Base-by-base conservation (phyloP, 495 filamentous ascomycete genomes). In the Penicillium goetzii region DNA sequence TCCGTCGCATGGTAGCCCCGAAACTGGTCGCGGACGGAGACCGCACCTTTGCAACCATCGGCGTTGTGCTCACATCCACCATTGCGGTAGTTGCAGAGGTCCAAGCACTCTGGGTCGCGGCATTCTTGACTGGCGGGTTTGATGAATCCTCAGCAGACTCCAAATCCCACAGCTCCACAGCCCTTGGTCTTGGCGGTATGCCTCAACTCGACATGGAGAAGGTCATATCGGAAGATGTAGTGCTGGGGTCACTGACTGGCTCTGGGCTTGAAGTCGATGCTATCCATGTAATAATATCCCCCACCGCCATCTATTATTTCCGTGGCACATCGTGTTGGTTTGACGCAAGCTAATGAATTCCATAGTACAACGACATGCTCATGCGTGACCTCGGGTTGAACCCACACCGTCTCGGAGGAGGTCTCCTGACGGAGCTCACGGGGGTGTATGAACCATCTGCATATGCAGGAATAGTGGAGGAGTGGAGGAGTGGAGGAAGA, bases 51-150 rank as follows among this genome's bases (percentile, higher is more conserved):
- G 88, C 84, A 7, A 86, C 88, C 58, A 70, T 83, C 2, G 89
- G 89, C 3, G 74, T 81, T 8, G 62, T 89, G 5, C 74, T 83
- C 36, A 83, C 81, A 56, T 84, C 89, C 34, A 78, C 81, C 11
- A 84, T 85, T 38, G 72, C 82, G 7, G 73, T 85, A 3, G 78
- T 85, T 4, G 84, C 88, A 0, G 86, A 92, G 61, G 72, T 84
- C 3, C 88, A 91, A 62, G 86, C 85, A 5, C 76, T 92, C 8
- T 93, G 89, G 90, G 82, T 88, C 17, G 79, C 78, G 40, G 86
- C 86, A 0, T 92, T 84, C 57, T 56, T 89, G 0, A 75, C 66
- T 0, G 72, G 67, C 2, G 66, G 57, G 7, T 61, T 75, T 2
- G 72, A 74, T 26, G 12, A 41, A 9, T 32, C 61, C 14, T 15